Conservation (phyloP, 2,329 filamentous ascomycete species). For the Capronia coronata region DNA sequence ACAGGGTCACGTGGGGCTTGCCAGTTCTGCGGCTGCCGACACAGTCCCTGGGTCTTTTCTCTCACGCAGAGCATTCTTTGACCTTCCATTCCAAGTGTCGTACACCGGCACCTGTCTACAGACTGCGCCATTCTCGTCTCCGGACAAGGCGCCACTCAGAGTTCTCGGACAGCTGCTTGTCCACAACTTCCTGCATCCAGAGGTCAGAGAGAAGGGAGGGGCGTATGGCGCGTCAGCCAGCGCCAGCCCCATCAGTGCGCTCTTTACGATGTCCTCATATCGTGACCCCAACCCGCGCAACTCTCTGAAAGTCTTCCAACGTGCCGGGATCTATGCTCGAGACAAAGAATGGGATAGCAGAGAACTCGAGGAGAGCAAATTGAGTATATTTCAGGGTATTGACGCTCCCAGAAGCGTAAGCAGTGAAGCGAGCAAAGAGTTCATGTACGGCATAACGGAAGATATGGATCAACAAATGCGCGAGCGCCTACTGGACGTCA, state of each 20-base stretch:
- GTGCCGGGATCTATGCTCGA: slow-evolving; percentile 74
- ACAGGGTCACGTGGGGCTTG: slow-evolving; percentile 34
- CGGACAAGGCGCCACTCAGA: slow-evolving; percentile 71
- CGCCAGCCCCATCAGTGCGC: slow-evolving; percentile 67
- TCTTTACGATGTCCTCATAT: slow-evolving; percentile 95
- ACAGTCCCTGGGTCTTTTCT: slow-evolving; percentile 35
- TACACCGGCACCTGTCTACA: slow-evolving; percentile 78
- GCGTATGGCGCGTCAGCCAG: slow-evolving; percentile 92
- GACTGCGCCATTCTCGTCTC: slow-evolving; percentile 73
- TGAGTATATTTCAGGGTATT: slow-evolving; percentile 84
- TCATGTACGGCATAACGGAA: slow-evolving; percentile 76
- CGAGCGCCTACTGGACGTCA: slow-evolving; percentile 81
- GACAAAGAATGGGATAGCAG: slow-evolving; percentile 74
- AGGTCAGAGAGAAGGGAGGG: slow-evolving; percentile 95
- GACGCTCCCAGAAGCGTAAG: slow-evolving; percentile 85
- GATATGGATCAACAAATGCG: slow-evolving; percentile 83
- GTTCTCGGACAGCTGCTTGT: slow-evolving; percentile 87
- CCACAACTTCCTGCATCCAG: slow-evolving; percentile 92
- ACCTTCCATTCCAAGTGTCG: slow-evolving; percentile 93
- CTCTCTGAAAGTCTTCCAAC: slow-evolving; percentile 74
- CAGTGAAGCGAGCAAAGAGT: slow-evolving; percentile 77
- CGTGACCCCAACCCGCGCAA: slow-evolving; percentile 92
- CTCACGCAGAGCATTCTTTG: slow-evolving; percentile 72
- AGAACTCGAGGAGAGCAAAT: slow-evolving; percentile 92
- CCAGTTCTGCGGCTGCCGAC: slow-evolving; percentile 29